Evolutionary conservation across 2,329 filamentous ascomycete genomes (phyloP), one percentile per base, ranked within the genome.

Genomic region (Colletotrichum lini): DNA sequence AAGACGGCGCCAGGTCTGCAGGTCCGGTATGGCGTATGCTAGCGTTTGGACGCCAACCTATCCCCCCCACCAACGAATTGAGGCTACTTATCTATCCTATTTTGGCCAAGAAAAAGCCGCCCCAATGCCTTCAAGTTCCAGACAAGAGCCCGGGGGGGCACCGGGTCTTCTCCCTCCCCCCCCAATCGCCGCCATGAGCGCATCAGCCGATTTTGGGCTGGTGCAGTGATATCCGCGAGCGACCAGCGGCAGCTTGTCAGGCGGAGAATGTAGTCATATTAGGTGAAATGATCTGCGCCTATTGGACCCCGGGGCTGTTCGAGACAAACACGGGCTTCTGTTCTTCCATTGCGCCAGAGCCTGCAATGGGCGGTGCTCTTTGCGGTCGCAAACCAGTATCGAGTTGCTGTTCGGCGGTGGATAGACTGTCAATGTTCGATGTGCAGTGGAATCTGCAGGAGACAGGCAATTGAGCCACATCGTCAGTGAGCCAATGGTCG

Each of bases 191-290:
- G 26, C 65, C 52, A 68, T 30, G 44, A 50, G 52, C 68, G 65
- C 58, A 58, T 63, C 58, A 54, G 58, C 53, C 47, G 58, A n/a
- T 12, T 23, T 47, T 53, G 57, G 21, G 30, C 52, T 44, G 45
- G 58, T 45, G 65, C 65, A 26, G 67, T 63, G 52, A 59, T 68
- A 63, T 50, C 65, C 58, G 58, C 68, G 58, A 68, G 58, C 53
- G 45, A 67, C 52, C 52, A 65, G 59, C 70, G 52, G 67, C 61
- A 61, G 60, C 70, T 42, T 70, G 70, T 70, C 56, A 61, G 60
- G 61, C 60, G 66, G 60, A 62, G 67, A 72, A 70, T 72, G 66
- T 61, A 66, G 66, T 72, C 61, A 70, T 57, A 70, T 72, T 72
- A 72, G 38, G 44, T 64, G 58, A 59, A 65, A 66, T 70, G 59